Percentiles rank a stretch among this genome's conserved stretches.
Evolutionary conservation across 2,329 filamentous ascomycete genomes (phyloP).

Genomic region (Xylaria polymorpha): DNA sequence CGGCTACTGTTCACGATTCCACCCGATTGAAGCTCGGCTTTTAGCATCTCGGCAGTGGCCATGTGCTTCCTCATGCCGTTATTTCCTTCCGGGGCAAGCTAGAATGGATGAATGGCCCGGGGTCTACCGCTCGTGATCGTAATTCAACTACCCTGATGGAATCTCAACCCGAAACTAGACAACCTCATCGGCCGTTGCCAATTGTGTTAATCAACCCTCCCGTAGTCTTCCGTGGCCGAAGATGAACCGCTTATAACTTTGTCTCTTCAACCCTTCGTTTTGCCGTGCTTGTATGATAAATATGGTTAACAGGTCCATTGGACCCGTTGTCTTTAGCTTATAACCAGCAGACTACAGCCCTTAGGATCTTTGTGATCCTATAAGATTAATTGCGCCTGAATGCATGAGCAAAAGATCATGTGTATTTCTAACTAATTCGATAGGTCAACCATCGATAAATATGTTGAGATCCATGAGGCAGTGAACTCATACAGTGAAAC

Average conservation of each 20-base stretch:
- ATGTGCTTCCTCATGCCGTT: conserved; percentile 23
- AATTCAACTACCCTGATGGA: conserved; percentile 20
- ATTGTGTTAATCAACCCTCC: conserved; percentile 8
- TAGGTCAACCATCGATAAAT: neutral
- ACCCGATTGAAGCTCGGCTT: conserved; percentile 48
- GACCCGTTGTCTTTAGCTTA: neutral
- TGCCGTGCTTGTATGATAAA: neutral
- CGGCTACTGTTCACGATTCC: conserved; percentile 46
- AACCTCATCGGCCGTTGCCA: neutral
- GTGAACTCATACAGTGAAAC: neutral
- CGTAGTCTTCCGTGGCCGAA: conserved; percentile 26
- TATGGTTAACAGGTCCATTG: neutral
- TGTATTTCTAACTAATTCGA: neutral
- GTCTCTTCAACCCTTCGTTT: neutral
- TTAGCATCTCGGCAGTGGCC: conserved; percentile 37
- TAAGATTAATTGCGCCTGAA: neutral
- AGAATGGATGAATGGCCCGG: conserved; percentile 18
- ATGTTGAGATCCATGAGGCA: neutral
- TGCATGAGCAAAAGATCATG: neutral
- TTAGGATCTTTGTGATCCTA: conserved; percentile 9
- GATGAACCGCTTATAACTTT: conserved; percentile 11
- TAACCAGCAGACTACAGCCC: neutral
- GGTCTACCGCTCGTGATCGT: conserved; percentile 21
- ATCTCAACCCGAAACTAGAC: conserved; percentile 9
- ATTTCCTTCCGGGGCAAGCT: conserved; percentile 23